A percentile compares a stretch with the other conserved stretches of the same genome.
These are phyloP conservation scores for Posidonia oceanica DNA, from an alignment of 116 monocot genomes.

Conservation along the genomic window DNA sequence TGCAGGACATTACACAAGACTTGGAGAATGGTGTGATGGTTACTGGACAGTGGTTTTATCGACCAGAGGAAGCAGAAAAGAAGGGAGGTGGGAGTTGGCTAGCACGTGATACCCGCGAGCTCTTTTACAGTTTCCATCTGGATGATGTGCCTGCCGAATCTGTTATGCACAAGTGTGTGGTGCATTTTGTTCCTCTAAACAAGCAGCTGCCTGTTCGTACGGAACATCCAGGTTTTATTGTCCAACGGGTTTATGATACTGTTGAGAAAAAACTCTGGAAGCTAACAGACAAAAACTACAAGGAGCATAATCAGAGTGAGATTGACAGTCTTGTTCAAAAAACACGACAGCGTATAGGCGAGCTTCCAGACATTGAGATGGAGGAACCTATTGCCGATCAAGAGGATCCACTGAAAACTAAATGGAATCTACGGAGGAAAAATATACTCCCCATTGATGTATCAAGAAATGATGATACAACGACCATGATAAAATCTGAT, in stretches of 20 bases:
- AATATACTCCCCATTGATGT: slow-evolving; percentile 48
- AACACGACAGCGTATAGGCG: slow-evolving; percentile 48
- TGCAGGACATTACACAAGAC: slow-evolving; percentile 69
- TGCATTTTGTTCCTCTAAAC: slow-evolving; percentile 75
- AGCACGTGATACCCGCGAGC: slow-evolving; percentile 57
- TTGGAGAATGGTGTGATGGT: slow-evolving; percentile 47
- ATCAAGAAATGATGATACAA: slow-evolving; percentile 26
- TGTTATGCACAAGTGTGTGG: slow-evolving; percentile 88
- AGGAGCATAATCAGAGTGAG: slow-evolving; percentile 72
- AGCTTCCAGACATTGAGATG: slow-evolving; percentile 54
- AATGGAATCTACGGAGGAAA: slow-evolving; percentile 43
- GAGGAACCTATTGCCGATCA: slow-evolving; percentile 32
- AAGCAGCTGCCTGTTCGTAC: slow-evolving; percentile 69
- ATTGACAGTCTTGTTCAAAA: slow-evolving; percentile 67
- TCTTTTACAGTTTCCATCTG: slow-evolving; percentile 86
- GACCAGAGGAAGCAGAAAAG: slow-evolving; percentile 87
- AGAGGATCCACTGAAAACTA: slow-evolving; percentile 32
- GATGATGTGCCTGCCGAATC: slow-evolving; percentile 94
- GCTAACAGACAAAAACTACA: slow-evolving; percentile 77
- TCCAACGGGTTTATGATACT: slow-evolving; percentile 80
- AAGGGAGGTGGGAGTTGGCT: slow-evolving; percentile 72
- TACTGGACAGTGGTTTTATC: slow-evolving; percentile 91
- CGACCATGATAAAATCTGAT: slow-evolving; percentile 34
- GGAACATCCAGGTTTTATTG: slow-evolving; percentile 73
- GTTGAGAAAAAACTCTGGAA: slow-evolving; percentile 69